A percentile compares a stretch with the other conserved stretches of the same genome.
These are phyloP conservation scores for Suillus hirtellus DNA, from an alignment of 768 basidiomycete species.

Conservation along the genomic window DNA sequence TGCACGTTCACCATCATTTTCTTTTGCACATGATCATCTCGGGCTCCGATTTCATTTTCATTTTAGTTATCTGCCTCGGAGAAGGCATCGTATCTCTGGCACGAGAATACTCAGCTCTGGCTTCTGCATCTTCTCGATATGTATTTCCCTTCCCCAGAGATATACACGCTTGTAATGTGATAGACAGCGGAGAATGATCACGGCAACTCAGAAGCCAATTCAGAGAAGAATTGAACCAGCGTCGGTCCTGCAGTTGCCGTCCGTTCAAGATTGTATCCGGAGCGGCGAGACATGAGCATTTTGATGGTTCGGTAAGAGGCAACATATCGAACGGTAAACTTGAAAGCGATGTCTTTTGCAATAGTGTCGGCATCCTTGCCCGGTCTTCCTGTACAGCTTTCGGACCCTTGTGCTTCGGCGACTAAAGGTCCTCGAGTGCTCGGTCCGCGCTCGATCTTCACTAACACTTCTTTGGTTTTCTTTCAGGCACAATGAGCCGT, in stretches of 20 bases:
- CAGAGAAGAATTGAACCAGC: neutral
- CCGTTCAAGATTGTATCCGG: neutral
- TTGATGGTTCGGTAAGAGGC: neutral
- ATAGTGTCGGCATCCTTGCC: conserved; percentile 4
- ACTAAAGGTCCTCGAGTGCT: conserved; percentile 2
- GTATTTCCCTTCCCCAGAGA: neutral
- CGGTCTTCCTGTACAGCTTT: conserved; percentile 5
- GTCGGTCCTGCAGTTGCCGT: neutral
- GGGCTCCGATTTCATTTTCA: neutral
- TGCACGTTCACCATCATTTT: too few relatives aligned
- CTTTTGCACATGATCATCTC: neutral
- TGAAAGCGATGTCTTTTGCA: neutral
- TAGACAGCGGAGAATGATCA: neutral
- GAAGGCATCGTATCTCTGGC: conserved; percentile 3
- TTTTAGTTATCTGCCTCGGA: conserved; percentile 1
- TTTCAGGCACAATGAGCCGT: neutral
- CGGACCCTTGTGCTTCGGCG: conserved; percentile 5
- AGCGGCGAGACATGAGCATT: neutral
- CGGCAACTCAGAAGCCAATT: neutral
- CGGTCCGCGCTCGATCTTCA: neutral
- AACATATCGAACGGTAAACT: neutral
- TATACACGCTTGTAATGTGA: neutral
- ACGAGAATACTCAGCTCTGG: neutral
- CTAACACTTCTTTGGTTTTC: neutral
- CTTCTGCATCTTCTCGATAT: conserved; percentile 3